Evolutionary conservation across 129 eudicot genomes (phyloP), one percentile per base, ranked within the genome.

Genomic region (Saussurea involucrata): DNA sequence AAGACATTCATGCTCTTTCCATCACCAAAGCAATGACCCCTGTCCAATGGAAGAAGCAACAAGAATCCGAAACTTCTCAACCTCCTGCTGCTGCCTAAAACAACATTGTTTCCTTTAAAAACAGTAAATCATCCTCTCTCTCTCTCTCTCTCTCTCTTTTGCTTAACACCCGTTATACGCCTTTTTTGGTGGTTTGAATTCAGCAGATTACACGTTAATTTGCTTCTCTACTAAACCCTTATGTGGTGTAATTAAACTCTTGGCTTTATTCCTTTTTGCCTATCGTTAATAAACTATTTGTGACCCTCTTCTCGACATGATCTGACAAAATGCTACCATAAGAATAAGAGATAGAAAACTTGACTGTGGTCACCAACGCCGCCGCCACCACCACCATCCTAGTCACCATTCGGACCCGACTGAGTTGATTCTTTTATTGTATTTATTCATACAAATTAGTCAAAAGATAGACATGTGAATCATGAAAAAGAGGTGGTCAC

Each of bases 1-100:
- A 94, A 83, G 92, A 86, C 57, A 94, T 94, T 73, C 98, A 94
- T 53, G 98, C 98, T 22, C 93, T 94, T 44, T 94, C 98, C 58
- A 94, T 94, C 27, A 79, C 91, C 18, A 94, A 91, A 75, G 96
- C 96, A 32, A 65, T 85, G 64, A 94, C 98, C 6, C 97, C 94
- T 2, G 93, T 87, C 31, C 97, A 94, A 74, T 91, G 97, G 96
- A 91, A 94, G 71, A 86, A 91, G 71, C 92, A 78, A 73, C 93
- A 82, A 71, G 90, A 81, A 69, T 73, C 94, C 21, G 81, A 85
- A 61, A 75, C 85, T 65, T 84, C 94, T 40, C 87, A 88, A 72
- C 81, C 88, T 67, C 81, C 88, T 67, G 80, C 90, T 24, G 75
- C 88, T 63, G 79, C 88, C 57, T 87, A 29, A 49, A 17, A 17